Percentiles rank a stretch among this genome's conserved stretches.
phyloP scores from a whole-genome alignment of 305 asterid genomes.

The Fraxinus ornus region DNA sequence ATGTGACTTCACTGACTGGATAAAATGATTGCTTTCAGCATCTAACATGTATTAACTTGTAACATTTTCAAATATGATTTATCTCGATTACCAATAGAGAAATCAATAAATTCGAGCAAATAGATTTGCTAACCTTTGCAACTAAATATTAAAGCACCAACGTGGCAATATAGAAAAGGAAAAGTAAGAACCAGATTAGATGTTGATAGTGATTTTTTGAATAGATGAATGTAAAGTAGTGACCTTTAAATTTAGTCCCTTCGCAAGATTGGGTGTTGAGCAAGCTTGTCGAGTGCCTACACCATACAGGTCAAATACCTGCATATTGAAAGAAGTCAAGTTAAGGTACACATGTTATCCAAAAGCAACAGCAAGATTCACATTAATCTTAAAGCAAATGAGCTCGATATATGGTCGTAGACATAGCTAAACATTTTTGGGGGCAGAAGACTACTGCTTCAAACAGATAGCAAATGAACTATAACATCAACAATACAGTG shows the following conservation, averaged over 20 bases:
- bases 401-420: background rate
- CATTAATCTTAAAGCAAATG: background rate
- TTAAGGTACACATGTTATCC: constrained; percentile 15
- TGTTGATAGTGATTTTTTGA: background rate
- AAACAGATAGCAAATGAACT: background rate
- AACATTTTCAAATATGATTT: background rate
- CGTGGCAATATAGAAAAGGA: background rate
- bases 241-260: constrained; percentile 82
- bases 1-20: background rate
- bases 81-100: background rate
- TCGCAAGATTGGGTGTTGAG: constrained; percentile 70
- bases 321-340: constrained; percentile 4
- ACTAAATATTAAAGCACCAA: constrained; percentile 4
- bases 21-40: background rate
- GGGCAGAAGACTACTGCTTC: background rate
- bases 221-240: background rate
- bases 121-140: constrained; percentile 3
- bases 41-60: background rate
- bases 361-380: background rate
- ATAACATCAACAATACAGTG: background rate
- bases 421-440: background rate
- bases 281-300: constrained; percentile 70
- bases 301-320: constrained; percentile 93
- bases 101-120: background rate
- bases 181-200: background rate